These are phyloP conservation scores for Hericium coralloides DNA, from an alignment of 768 basidiomycete species.

Conservation along the genomic window DNA sequence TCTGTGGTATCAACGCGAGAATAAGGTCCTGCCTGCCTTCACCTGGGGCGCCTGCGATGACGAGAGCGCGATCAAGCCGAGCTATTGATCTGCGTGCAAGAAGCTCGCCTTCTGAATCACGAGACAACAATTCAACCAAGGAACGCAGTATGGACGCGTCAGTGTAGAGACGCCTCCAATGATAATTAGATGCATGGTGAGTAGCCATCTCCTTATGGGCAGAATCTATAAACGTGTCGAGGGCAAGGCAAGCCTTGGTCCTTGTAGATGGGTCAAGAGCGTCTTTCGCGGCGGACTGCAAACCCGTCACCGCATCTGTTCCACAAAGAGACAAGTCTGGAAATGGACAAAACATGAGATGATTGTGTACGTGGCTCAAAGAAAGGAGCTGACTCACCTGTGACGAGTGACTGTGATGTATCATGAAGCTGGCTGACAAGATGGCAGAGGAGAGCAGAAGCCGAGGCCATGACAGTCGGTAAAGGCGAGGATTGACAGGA, in stretches of 20 bases:
- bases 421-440: conserved; percentile 5
- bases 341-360: neutral
- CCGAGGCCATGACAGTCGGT: conserved; percentile 6
- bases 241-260: conserved; percentile 6
- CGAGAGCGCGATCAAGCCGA: conserved; percentile 69
- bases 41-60: conserved; percentile 75
- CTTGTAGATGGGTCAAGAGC: neutral
- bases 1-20: conserved; percentile 46
- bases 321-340: conserved; percentile 10
- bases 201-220: conserved; percentile 46
- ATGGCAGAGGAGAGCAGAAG: neutral
- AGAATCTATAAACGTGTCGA: conserved; percentile 35
- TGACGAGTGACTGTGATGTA: neutral
- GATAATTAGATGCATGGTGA: conserved; percentile 22
- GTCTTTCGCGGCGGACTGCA: conserved; percentile 4
- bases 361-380: neutral
- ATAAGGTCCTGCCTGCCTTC: conserved; percentile 50
- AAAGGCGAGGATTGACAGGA: neutral
- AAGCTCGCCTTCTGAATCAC: conserved; percentile 8
- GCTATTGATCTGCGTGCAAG: conserved; percentile 39
- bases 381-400: neutral
- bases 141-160: conserved; percentile 59
- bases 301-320: conserved; percentile 25
- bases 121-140: conserved; percentile 27
- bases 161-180: conserved; percentile 69